Evolutionary conservation across 306 rosid species (phyloP), one percentile per base, ranked within the genome.

Genomic region (Cicer bijugum): DNA sequence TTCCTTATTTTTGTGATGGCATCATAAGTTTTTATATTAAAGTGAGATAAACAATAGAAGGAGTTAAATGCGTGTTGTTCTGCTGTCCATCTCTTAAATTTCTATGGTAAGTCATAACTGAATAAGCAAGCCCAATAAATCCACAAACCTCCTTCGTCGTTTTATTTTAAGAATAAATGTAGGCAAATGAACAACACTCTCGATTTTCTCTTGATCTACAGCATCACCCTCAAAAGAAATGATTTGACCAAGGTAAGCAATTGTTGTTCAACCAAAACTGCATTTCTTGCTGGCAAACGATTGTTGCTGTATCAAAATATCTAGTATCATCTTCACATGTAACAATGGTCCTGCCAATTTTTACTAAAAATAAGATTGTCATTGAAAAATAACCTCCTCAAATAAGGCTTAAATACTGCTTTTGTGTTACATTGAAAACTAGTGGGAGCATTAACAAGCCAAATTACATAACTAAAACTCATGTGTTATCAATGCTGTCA

Each of bases 1-100:
- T 61, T 17, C 40, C 51, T 43, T 60, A 17, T 61, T 77, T 67
- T 52, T 77, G 87, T 78, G 28, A 80, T 85, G 83, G 68, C 81
- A 67, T 85, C 83, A 57, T 86, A 79, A 50, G 85, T 50, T 58
- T 42, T 63, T 47, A 45, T 39, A 71, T 39, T 52, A 38, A 40
- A n/a, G 6, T 12, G 35, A 67, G 51, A 72, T 23, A 35, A 67
- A 58, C 8, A 50, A 58, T 39, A n/a, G 51, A 68, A 58, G 69
- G 51, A 64, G 69, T 40, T 47, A 39, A 78, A 48, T 37, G 28
- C 33, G 33, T 37, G 77, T 37, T 52, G 52, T 35, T 17, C 17
- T 63, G 9, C 5, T 3, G 12, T 68, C 28, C 66, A 8, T 57
- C 23, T 12, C 28, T 70, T 69, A 3, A 47, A 35, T 39, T 67